Evolutionary conservation across 106 monocot genomes (phyloP).

Genomic region (Apostasia shenzhenica): DNA sequence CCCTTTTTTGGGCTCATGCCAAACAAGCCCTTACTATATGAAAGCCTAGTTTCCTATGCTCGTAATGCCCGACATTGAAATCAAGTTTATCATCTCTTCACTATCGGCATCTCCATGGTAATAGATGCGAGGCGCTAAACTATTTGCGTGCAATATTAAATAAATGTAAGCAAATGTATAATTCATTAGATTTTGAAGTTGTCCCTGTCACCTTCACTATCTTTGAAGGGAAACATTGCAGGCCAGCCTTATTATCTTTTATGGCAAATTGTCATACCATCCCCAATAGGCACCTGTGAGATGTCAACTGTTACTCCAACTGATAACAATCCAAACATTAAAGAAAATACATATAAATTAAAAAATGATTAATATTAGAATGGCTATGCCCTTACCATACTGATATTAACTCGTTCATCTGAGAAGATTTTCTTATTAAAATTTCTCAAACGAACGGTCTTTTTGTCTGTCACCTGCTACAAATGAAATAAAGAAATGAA

Average conservation of each 20-base stretch:
- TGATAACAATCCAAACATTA: too few relatives aligned
- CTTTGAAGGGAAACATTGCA: not conserved
- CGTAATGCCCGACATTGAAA: too few relatives aligned
- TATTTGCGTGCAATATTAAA: too few relatives aligned
- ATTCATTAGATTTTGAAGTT: too few relatives aligned
- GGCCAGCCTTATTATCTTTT: slow-evolving; percentile 25
- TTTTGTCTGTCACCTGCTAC: slow-evolving; percentile 52
- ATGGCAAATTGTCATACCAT: slow-evolving; percentile 95
- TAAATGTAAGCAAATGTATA: too few relatives aligned
- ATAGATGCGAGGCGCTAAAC: too few relatives aligned
- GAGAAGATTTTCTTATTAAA: slow-evolving; percentile 79
- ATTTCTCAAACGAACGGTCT: slow-evolving; percentile 62
- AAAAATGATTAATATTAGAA: not conserved
- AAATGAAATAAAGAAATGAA: not conserved
- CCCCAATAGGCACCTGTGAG: slow-evolving; percentile 81
- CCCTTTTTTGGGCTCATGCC: too few relatives aligned
- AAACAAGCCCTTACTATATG: too few relatives aligned
- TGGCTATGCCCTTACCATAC: slow-evolving; percentile 39
- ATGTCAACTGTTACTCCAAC: not conserved
- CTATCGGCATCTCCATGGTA: too few relatives aligned
- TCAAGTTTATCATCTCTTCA: too few relatives aligned
- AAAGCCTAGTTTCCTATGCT: too few relatives aligned
- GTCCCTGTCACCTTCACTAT: too few relatives aligned
- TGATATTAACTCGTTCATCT: slow-evolving; percentile 58
- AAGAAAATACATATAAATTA: not conserved